Evolutionary conservation across 345 rosid genomes (phyloP), one percentile per base, ranked within the genome.

Genomic region (Citrus cavaleriei): DNA sequence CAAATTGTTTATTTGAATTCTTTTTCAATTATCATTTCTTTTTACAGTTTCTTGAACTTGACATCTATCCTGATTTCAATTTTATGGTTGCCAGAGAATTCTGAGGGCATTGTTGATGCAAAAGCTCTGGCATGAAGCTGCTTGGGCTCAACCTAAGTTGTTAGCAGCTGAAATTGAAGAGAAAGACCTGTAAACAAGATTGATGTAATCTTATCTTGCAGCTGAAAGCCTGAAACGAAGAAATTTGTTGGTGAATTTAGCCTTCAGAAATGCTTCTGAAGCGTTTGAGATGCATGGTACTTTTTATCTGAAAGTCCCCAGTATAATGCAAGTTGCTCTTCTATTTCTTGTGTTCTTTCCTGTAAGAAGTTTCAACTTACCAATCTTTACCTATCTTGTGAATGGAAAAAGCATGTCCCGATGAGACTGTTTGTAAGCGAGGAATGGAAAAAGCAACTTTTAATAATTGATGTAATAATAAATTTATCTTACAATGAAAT

Each of bases 271-370:
- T 68, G 60, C 28, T 28, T 59, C 68, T 58, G 68, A 38, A 27
- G 74, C 38, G 2, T 40, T 77, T 37, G 38, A 38, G 58, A 14
- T 59, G 46, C 68, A 58, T 42, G 46, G n/a, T 68, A 38, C 25
- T 68, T 80, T 74, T 38, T 22, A 6, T 42, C 61, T 66, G 38
- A 18, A 46, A 19, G 18, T 73, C 10, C 60, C 16, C 25, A 72
- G 46, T 74, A 34, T 61, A 57, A n/a, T 35, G 40, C 34, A 80
- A 46, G 59, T 58, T 28, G 72, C 6, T 71, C 77, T 66, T n/a
- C 49, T 37, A 35, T 40, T 34, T 57, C 21, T 10, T 19, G 18
- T 28, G 57, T 22, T 16, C 24, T 34, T 62, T 35, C 7, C 37
- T 37, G 59, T 42, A 38, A 68, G 74, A 9, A 69, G 14, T 69